phyloP scores from a whole-genome alignment of 2,329 filamentous ascomycete species.

The Tolypocladium guangdongense region DNA sequence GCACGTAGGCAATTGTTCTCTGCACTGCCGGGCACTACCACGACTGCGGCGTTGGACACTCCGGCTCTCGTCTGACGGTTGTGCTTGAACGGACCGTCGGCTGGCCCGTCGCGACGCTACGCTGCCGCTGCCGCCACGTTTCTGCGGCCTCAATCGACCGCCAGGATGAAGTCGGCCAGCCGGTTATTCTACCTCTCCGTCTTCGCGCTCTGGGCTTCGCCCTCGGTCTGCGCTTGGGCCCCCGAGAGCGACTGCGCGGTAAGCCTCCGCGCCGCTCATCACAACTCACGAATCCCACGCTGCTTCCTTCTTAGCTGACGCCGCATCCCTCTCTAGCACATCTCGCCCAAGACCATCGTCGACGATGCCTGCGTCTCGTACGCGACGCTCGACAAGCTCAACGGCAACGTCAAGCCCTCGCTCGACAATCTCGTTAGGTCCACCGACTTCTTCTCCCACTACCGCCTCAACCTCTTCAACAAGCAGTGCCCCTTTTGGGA shows the following conservation, averaged over 20 bases:
- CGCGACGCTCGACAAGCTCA: constrained; percentile 76
- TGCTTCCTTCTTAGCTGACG: not conserved
- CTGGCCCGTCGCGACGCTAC: not conserved
- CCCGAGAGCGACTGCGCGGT: constrained; percentile 42
- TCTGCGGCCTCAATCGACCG: not conserved
- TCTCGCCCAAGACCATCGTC: constrained; percentile 80
- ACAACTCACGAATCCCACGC: not conserved
- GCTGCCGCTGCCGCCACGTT: not conserved
- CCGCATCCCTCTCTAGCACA: constrained; percentile 37
- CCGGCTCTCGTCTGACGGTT: not conserved
- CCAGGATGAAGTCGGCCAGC: constrained; percentile 39
- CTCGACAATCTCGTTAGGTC: constrained; percentile 72
- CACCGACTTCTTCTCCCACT: constrained; percentile 97
- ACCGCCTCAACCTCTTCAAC: constrained; percentile 88
- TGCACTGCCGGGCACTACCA: not conserved
- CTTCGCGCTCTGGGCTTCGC: constrained; percentile 42
- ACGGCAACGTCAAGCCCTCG: constrained; percentile 62
- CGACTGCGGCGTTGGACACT: not conserved
- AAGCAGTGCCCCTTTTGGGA: constrained; percentile 95
- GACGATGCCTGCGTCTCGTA: constrained; percentile 93
- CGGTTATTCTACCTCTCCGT: constrained; percentile 45
- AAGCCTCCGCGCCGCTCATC: constrained; percentile 20
- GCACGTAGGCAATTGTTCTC: not conserved
- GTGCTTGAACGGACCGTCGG: not conserved
- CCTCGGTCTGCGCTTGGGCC: constrained; percentile 30